Evolutionary conservation across 495 filamentous ascomycete species (phyloP).

Genomic region (Hyaloscypha finlandica): DNA sequence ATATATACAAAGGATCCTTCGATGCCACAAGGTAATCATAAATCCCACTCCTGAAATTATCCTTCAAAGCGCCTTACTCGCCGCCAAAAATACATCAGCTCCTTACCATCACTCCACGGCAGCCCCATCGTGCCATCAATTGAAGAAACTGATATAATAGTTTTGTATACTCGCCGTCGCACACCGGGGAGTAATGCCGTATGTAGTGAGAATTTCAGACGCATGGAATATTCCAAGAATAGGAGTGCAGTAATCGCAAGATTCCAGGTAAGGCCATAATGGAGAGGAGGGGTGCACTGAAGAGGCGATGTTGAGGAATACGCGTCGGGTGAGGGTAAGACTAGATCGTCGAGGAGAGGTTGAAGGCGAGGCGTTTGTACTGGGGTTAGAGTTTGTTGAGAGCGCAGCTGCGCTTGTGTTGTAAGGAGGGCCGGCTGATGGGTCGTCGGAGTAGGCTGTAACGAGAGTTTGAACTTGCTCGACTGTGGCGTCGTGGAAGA

Average conservation of each 20-base stretch:
- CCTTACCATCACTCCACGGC: conserved; percentile 50
- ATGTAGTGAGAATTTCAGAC: conserved; percentile 45
- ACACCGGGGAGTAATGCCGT: conserved; percentile 29
- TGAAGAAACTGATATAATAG: conserved; percentile 67
- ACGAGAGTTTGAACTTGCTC: conserved; percentile 45
- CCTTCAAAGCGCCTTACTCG: conserved; percentile 48
- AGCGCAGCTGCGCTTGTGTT: conserved; percentile 58
- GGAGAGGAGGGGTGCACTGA: conserved; percentile 62
- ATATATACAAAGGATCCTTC: not conserved
- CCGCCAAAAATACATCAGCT: conserved; percentile 59
- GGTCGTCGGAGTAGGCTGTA: conserved; percentile 45
- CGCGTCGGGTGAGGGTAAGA: conserved; percentile 19
- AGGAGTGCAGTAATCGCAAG: conserved; percentile 65
- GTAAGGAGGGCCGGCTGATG: conserved; percentile 58
- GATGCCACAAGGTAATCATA: conserved; percentile 46
- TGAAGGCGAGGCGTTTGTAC: conserved; percentile 72
- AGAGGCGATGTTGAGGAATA: conserved; percentile 54
- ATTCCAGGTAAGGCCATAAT: conserved; percentile 67
- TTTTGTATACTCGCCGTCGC: conserved; percentile 57
- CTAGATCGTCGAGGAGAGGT: conserved; percentile 65
- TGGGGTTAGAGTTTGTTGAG: conserved; percentile 69
- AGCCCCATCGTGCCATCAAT: conserved; percentile 43
- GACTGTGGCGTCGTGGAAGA: conserved; percentile 44
- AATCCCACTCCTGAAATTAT: conserved; percentile 57
- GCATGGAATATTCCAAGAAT: conserved; percentile 75